A percentile compares a stretch with the other conserved stretches of the same genome.
Evolutionary conservation across 1,284 basidiomycete genomes (phyloP).

Genomic region (Irpex sp.): DNA sequence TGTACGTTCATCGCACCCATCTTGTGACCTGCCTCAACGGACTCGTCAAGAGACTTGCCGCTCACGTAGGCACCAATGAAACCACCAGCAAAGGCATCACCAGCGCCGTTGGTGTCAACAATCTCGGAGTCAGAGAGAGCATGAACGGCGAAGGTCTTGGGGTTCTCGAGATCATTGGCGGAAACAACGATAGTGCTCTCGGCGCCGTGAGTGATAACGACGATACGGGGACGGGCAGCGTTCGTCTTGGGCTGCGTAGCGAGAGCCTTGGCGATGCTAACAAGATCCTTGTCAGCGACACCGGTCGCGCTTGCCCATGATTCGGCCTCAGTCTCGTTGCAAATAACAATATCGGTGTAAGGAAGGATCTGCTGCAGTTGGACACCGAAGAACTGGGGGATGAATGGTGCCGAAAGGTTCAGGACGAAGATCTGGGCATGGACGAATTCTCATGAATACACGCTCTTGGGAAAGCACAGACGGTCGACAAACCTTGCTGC

Average conservation of each 20-base stretch:
- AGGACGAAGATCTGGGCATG: slow-evolving; percentile 71
- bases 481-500: slow-evolving; percentile 63
- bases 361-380: slow-evolving; percentile 81
- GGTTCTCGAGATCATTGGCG: slow-evolving; percentile 49
- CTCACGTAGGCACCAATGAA: slow-evolving; percentile 86
- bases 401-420: slow-evolving; percentile 98
- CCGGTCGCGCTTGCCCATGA: slow-evolving; percentile 77
- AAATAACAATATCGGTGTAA: slow-evolving; percentile 85
- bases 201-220: slow-evolving; percentile 92
- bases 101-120: slow-evolving; percentile 99
- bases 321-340: slow-evolving; percentile 94
- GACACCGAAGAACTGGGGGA: slow-evolving; percentile 89
- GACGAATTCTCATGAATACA: background rate
- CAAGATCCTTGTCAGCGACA: slow-evolving; percentile 56
- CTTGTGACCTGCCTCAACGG: slow-evolving; percentile 86
- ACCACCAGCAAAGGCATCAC: slow-evolving; percentile 98
- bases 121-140: slow-evolving; percentile 70
- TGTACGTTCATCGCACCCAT: slow-evolving; percentile 88
- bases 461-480: background rate
- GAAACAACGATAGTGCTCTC: slow-evolving; percentile 80
- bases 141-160: slow-evolving; percentile 61
- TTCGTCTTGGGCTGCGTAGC: slow-evolving; percentile 71
- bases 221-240: slow-evolving; percentile 71
- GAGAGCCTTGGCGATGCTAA: slow-evolving; percentile 70
- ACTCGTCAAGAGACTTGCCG: slow-evolving; percentile 80